Evolutionary conservation across 176 grass and related monocot genomes (phyloP).

Genomic region (Oryza coarctata): DNA sequence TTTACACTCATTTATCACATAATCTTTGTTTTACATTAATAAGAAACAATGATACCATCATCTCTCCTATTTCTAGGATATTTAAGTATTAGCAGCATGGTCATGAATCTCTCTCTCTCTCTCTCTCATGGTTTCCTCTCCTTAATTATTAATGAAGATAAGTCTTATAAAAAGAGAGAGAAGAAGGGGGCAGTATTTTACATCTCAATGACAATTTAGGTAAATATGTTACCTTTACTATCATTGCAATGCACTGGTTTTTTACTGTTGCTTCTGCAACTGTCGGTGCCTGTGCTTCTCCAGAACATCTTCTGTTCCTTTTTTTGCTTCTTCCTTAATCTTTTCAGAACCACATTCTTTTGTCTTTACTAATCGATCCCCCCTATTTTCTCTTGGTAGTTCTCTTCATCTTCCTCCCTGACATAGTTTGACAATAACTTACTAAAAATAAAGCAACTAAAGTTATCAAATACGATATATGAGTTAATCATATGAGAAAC

Average conservation of each 20-base stretch:
- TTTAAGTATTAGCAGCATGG: too few species aligned
- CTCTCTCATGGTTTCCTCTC: too few species aligned
- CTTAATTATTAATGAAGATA: too few species aligned
- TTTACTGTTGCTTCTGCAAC: conserved; percentile 44
- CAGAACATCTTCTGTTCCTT: conserved; percentile 80
- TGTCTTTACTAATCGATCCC: conserved; percentile 75
- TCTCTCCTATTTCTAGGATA: too few species aligned
- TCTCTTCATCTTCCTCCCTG: conserved; percentile 80
- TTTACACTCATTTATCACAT: too few species aligned
- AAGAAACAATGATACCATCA: too few species aligned
- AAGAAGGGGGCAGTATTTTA: too few species aligned
- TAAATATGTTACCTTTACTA: conserved; percentile 54
- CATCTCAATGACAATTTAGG: not conserved
- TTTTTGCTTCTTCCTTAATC: conserved; percentile 90
- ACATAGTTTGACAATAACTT: not conserved
- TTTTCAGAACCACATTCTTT: conserved; percentile 88
- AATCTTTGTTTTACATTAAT: too few species aligned
- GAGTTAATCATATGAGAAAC: not conserved
- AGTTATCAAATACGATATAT: not conserved
- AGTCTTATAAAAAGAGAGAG: not conserved
- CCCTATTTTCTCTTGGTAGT: conserved; percentile 85
- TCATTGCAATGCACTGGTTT: conserved; percentile 45
- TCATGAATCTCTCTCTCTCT: too few species aligned
- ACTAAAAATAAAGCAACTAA: conserved; percentile 4
- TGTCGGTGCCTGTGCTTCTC: conserved; percentile 70